Conservation (phyloP, 2,329 filamentous ascomycete species). For the Cladosporium phlei region DNA sequence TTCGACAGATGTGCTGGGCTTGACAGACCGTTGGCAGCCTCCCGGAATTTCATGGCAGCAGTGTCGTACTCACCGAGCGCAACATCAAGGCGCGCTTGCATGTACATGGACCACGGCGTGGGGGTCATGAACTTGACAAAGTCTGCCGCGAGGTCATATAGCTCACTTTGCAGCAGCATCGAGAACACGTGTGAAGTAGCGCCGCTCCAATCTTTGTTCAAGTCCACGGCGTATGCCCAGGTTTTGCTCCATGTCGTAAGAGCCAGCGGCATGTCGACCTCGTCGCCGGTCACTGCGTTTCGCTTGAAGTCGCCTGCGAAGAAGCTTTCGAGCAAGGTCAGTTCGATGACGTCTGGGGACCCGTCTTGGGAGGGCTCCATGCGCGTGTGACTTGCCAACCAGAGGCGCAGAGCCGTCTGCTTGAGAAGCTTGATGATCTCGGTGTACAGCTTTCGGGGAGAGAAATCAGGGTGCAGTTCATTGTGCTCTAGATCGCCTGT, state of each 20-base stretch:
- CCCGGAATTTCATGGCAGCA: conserved; percentile 73
- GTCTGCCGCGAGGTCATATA: conserved; percentile 51
- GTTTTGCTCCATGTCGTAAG: conserved; percentile 45
- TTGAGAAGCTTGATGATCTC: conserved; percentile 66
- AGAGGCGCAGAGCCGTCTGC: conserved; percentile 68
- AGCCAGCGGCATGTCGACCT: conserved; percentile 28
- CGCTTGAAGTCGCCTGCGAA: conserved; percentile 37
- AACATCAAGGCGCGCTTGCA: conserved; percentile 76
- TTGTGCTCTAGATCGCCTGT: conserved; percentile 74
- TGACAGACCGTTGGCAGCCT: conserved; percentile 49
- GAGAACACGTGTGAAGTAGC: conserved; percentile 38
- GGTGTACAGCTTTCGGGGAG: conserved; percentile 59
- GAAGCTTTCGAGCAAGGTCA: conserved; percentile 36
- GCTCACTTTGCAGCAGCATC: conserved; percentile 40
- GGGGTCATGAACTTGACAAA: conserved; percentile 62
- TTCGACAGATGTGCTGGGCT: background rate
- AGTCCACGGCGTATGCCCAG: conserved; percentile 40
- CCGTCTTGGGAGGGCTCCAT: conserved; percentile 42
- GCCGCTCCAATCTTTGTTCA: conserved; percentile 36
- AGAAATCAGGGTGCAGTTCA: conserved; percentile 63
- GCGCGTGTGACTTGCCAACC: conserved; percentile 49
- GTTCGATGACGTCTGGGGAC: background rate
- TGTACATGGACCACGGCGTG: conserved; percentile 63
- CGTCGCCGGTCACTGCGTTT: conserved; percentile 3
- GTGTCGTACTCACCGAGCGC: conserved; percentile 67